Conservation (phyloP, 2,329 filamentous ascomycete genomes). For the Penicillium brasilianum region DNA sequence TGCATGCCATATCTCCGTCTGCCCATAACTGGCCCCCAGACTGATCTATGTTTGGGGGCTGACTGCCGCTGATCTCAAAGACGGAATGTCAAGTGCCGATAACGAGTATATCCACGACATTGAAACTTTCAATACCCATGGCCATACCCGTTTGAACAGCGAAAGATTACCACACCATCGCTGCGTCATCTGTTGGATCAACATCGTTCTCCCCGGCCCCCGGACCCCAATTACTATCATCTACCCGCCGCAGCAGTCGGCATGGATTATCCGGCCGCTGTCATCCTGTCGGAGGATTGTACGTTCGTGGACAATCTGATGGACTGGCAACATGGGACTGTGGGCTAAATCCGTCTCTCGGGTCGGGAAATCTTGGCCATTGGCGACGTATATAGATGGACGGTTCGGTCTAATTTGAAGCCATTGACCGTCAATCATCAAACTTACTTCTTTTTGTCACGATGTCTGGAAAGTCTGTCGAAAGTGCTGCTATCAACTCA, state of each 20-base stretch:
- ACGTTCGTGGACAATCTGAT: neutral
- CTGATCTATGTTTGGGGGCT: neutral
- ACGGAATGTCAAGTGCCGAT: neutral
- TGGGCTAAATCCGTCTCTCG: neutral
- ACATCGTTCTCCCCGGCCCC: conserved; percentile 1
- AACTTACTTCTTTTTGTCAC: neutral
- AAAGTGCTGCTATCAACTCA: neutral
- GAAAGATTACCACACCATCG: neutral
- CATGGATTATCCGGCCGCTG: neutral
- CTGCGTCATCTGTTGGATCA: neutral
- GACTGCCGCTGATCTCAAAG: neutral
- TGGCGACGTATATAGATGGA: neutral
- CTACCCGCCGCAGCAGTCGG: neutral
- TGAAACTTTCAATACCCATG: conserved; percentile 1
- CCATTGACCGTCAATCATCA: neutral
- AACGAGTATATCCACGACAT: too few species aligned
- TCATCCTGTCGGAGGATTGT: neutral
- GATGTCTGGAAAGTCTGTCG: neutral
- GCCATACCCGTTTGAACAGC: neutral
- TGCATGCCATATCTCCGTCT: neutral
- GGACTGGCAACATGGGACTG: neutral
- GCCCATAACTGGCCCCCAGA: neutral
- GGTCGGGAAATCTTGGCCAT: neutral
- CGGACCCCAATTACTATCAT: neutral
- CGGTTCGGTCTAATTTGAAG: neutral